phyloP scores from a whole-genome alignment of 2,329 filamentous ascomycete species.

The Raffaelea arxii region DNA sequence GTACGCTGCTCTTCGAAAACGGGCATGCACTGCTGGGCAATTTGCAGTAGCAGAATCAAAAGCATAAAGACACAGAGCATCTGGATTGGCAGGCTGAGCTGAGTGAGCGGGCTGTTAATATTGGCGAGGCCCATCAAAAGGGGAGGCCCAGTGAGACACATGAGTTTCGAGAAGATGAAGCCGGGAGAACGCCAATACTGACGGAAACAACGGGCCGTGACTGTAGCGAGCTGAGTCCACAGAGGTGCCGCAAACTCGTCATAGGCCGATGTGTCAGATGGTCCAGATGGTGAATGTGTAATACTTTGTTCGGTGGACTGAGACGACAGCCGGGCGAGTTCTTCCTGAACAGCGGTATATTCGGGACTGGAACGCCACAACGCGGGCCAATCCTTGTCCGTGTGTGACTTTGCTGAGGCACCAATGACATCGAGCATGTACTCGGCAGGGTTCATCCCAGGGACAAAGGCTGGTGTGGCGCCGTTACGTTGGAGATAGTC shows the following conservation, averaged over 20 bases:
- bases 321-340: slow-evolving; percentile 33
- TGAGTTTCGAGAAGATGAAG: not conserved
- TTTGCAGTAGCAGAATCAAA: not conserved
- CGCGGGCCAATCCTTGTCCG: slow-evolving; percentile 54
- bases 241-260: not conserved
- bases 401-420: slow-evolving; percentile 53
- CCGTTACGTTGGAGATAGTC: slow-evolving; percentile 70
- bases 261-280: not conserved
- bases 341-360: slow-evolving; percentile 62
- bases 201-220: not conserved
- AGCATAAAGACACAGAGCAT: not conserved
- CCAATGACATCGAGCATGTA: slow-evolving; percentile 62
- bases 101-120: not conserved
- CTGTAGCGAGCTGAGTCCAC: not conserved
- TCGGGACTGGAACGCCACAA: slow-evolving; percentile 26
- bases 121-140: not conserved
- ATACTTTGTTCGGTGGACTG: not conserved
- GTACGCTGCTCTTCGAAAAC: not conserved
- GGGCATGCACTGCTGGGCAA: not conserved
- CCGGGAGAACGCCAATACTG: not conserved
- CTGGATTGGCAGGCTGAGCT: not conserved
- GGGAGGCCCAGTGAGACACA: not conserved
- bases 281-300: too few relatives aligned
- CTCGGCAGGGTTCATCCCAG: slow-evolving; percentile 68
- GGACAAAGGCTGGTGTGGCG: slow-evolving; percentile 54